Evolutionary conservation across 257 asterid species (phyloP).

Genomic region (Catharanthus roseus): DNA sequence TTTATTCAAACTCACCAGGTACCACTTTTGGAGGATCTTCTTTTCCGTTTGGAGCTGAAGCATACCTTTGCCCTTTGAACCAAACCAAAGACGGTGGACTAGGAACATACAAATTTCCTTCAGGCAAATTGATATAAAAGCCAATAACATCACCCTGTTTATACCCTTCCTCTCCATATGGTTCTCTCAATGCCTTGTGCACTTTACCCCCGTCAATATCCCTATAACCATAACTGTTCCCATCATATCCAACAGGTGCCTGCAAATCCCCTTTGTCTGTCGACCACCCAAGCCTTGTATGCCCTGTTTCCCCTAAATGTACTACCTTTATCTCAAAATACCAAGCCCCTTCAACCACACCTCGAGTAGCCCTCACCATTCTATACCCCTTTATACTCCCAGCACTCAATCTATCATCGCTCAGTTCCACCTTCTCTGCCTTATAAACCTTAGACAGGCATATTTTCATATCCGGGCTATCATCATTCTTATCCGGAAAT

Average conservation of each 20-base stretch:
- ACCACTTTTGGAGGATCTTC: conserved; percentile 80
- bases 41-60: conserved; percentile 53
- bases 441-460: conserved; percentile 84
- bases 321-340: conserved; percentile 80
- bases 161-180: conserved; percentile 79
- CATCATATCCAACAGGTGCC: conserved; percentile 97
- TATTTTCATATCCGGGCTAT: conserved; percentile 45
- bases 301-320: conserved; percentile 90
- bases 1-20: conserved; percentile 53
- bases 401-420: conserved; percentile 86
- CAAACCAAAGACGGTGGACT: conserved; percentile 68
- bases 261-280: conserved; percentile 96
- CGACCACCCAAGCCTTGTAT: conserved; percentile 90
- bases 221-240: conserved; percentile 82
- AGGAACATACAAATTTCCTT: conserved; percentile 63
- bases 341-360: conserved; percentile 91
- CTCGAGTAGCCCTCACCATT: conserved; percentile 95
- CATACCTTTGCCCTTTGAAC: conserved; percentile 89
- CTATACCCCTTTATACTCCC: conserved; percentile 94
- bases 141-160: conserved; percentile 91
- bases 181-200: conserved; percentile 90
- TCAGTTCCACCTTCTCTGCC: conserved; percentile 88
- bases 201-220: conserved; percentile 90
- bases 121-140: conserved; percentile 78
- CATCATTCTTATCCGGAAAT: conserved; percentile 83